Percentiles rank a stretch among this genome's conserved stretches.
These are phyloP conservation scores for Xylaria sp. DNA, from an alignment of 2,329 filamentous ascomycete species.

Conservation along the genomic window DNA sequence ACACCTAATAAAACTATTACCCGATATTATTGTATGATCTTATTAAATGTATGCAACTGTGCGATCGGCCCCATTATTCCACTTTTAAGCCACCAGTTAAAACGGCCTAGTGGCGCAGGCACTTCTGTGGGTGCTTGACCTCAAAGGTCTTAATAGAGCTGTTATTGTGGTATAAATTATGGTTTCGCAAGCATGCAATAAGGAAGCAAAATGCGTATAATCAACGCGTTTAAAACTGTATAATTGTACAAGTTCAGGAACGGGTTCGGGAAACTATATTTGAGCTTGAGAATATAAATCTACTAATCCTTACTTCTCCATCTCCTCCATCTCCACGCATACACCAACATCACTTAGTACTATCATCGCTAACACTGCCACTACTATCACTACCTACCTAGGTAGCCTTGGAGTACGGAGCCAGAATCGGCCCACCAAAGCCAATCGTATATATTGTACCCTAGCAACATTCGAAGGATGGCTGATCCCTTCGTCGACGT, in stretches of 20 bases:
- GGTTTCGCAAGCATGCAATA: background rate
- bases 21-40: too few relatives aligned
- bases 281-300: too few relatives aligned
- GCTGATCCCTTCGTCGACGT: background rate
- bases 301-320: background rate
- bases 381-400: background rate
- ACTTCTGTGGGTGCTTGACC: too few relatives aligned
- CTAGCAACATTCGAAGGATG: background rate
- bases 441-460: background rate
- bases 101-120: too few relatives aligned
- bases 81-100: too few relatives aligned
- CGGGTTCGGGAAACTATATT: too few relatives aligned
- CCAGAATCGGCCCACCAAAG: background rate
- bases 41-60: too few relatives aligned
- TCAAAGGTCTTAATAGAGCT: too few relatives aligned
- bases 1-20: too few relatives aligned
- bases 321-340: background rate
- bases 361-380: background rate
- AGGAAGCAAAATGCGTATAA: background rate
- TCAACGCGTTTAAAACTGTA: background rate
- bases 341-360: background rate
- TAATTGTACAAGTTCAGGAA: background rate
- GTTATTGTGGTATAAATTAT: too few relatives aligned
- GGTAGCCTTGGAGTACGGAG: background rate
- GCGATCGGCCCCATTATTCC: too few relatives aligned